Percentiles rank a stretch among this genome's conserved stretches.
Evolutionary conservation across 805 yeast species (phyloP).

Genomic region (Metschnikowia amazonensis): DNA sequence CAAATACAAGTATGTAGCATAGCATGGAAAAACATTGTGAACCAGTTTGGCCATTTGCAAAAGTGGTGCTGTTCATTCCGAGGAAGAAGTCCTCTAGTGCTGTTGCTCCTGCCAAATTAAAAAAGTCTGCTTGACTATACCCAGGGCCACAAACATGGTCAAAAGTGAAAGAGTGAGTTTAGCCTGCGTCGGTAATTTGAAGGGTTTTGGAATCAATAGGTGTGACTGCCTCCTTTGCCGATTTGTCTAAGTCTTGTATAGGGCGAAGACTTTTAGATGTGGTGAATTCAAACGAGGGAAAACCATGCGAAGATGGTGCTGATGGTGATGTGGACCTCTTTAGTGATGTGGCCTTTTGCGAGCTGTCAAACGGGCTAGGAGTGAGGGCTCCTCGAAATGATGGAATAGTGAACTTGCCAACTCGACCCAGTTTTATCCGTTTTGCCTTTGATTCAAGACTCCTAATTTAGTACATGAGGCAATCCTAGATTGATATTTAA

Average conservation of each 20-base stretch:
- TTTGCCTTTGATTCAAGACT: no score
- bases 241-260: constrained; percentile 32
- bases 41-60: constrained; percentile 79
- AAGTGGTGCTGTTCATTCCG: constrained; percentile 75
- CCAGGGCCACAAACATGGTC: constrained; percentile 59
- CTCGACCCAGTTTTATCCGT: no score
- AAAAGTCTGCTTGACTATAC: constrained; percentile 54
- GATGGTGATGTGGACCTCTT: no score
- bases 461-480: no score
- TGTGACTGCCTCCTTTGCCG: constrained; percentile 17
- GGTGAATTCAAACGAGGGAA: neutral
- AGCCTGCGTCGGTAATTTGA: constrained; percentile 25
- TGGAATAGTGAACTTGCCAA: no score
- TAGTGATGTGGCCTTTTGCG: no score
- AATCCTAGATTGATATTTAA: no score
- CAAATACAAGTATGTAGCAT: no score
- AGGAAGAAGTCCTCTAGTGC: constrained; percentile 66
- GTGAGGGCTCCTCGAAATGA: no score
- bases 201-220: constrained; percentile 26
- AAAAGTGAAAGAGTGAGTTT: constrained; percentile 46
- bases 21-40: no score
- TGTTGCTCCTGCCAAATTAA: constrained; percentile 53
- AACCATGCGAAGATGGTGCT: neutral
- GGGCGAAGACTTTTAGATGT: constrained; percentile 60
- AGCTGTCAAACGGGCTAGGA: no score